Evolutionary conservation across 352 stramenopile species (phyloP), one percentile per base, ranked within the genome.

Genomic region (Phytophthora ohioensis): DNA sequence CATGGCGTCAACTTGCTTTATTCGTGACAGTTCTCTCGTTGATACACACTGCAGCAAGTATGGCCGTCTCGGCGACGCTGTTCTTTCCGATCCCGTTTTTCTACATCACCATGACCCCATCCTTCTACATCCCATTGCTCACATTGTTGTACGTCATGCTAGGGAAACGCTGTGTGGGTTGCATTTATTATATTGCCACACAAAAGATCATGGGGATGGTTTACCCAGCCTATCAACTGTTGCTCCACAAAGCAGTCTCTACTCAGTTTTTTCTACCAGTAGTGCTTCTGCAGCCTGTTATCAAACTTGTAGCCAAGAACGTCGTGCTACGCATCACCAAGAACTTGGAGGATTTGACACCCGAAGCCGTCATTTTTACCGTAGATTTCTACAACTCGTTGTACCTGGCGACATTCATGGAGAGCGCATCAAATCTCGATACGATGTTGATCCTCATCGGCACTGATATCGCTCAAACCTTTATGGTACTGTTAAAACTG

Each of bases 311-410:
- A 15, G 51, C 45, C 10, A 71, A 76, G 55, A 66, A 76, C 11
- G 17, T 72, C 11, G 36, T 76, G 2, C 21, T 69, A 1, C 41
- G 39, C 5, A 47, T 53, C 9, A 71, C 63, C 1, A 57, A 60
- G 5, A 32, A 68, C 4, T 4, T 76, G 38, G 63, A 73, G 46
- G 63, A 72, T 32, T 38, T 69, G 32, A 71, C 53, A 9, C 69
- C 69, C 0, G 63, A 72, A 43, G 34, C 58, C 7, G 64, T 72
- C 6, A 72, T 76, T 30, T 68, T 76, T 9, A 73, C 63, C 1
- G 56, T 73, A 21, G 63, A 69, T 31, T 72, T 76, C 49, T 76
- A 68, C 63, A 69, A 76, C 27, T 51, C 69, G 5, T 12, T 73
- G 39, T 76, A 68, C 30, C 13, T 76, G 10, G 53, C 64, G n/a